These are phyloP conservation scores for Neophaeococcomyces mojaviensis DNA, from an alignment of 2,329 filamentous ascomycete species.

Conservation along the genomic window DNA sequence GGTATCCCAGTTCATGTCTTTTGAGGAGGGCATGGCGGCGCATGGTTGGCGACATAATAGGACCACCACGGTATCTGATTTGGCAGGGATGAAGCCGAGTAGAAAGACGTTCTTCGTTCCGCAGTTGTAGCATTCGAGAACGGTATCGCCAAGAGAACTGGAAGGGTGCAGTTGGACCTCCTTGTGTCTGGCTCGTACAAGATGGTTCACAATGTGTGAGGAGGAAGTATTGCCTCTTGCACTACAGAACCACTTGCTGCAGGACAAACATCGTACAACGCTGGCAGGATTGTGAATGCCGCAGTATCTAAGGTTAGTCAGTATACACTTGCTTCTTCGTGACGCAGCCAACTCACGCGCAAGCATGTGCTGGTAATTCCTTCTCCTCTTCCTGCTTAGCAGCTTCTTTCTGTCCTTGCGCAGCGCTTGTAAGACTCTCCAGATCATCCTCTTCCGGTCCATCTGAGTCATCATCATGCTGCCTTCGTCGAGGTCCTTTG, in stretches of 20 bases:
- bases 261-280: slow-evolving; percentile 91
- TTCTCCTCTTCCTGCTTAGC: slow-evolving; percentile 61
- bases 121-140: slow-evolving; percentile 97
- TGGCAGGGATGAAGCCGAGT: slow-evolving; percentile 94
- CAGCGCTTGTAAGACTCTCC: slow-evolving; percentile 70
- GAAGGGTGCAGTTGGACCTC: slow-evolving; percentile 94
- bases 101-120: slow-evolving; percentile 99
- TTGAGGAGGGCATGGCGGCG: slow-evolving; percentile 86
- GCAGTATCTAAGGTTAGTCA: slow-evolving; percentile 61
- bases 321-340: not conserved
- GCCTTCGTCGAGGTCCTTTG: slow-evolving; percentile 55
- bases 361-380: slow-evolving; percentile 87
- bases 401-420: slow-evolving; percentile 52
- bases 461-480: slow-evolving; percentile 79
- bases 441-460: slow-evolving; percentile 73
- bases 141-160: slow-evolving; percentile 88
- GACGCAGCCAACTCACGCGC: slow-evolving; percentile 62
- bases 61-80: slow-evolving; percentile 96
- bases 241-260: slow-evolving; percentile 99
- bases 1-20: slow-evolving; percentile 99
- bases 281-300: slow-evolving; percentile 93
- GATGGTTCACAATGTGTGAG: slow-evolving; percentile 96
- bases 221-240: slow-evolving; percentile 93
- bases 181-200: slow-evolving; percentile 95
- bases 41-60: slow-evolving; percentile 94